A percentile compares a stretch with the other conserved stretches of the same genome.
Conservation (phyloP, 2,329 filamentous ascomycete species). For the Penicillium freii region DNA sequence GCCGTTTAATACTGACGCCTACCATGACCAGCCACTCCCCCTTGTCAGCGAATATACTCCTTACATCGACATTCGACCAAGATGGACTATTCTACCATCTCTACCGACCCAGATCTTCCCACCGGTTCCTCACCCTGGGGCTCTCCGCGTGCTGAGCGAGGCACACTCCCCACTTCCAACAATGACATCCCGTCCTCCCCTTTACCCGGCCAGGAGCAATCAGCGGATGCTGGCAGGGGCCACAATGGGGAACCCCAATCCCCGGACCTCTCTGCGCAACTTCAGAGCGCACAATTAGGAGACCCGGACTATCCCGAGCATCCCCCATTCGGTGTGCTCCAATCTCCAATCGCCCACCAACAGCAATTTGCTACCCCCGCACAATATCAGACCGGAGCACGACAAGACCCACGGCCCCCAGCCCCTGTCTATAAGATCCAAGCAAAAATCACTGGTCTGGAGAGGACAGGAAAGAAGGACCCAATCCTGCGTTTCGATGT, state of each 20-base stretch:
- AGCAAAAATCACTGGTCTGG: slow-evolving; percentile 89
- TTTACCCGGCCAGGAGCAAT: slow-evolving; percentile 38
- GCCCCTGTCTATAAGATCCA: slow-evolving; percentile 80
- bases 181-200: slow-evolving; percentile 44
- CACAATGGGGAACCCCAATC: slow-evolving; percentile 36
- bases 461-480: slow-evolving; percentile 92
- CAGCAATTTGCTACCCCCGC: slow-evolving; percentile 46
- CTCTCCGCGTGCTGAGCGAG: slow-evolving; percentile 55
- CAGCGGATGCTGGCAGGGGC: slow-evolving; percentile 28
- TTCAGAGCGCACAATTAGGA: slow-evolving; percentile 42
- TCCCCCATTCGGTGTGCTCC: slow-evolving; percentile 37
- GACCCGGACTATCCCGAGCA: slow-evolving; percentile 40
- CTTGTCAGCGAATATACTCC: slow-evolving; percentile 18
- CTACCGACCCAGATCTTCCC: slow-evolving; percentile 58
- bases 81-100: slow-evolving; percentile 66
- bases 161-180: slow-evolving; percentile 34
- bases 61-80: slow-evolving; percentile 18
- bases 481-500: slow-evolving; percentile 94
- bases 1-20: slow-evolving; percentile 27
- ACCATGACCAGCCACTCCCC: slow-evolving; percentile 20
- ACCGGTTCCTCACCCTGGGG: slow-evolving; percentile 63
- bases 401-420: slow-evolving; percentile 43
- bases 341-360: slow-evolving; percentile 39
- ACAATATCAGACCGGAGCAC: slow-evolving; percentile 48
- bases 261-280: slow-evolving; percentile 44